A percentile compares a stretch with the other conserved stretches of the same genome.
phyloP scores from a whole-genome alignment of 176 grass and related monocot species.

The Avena sativa region DNA sequence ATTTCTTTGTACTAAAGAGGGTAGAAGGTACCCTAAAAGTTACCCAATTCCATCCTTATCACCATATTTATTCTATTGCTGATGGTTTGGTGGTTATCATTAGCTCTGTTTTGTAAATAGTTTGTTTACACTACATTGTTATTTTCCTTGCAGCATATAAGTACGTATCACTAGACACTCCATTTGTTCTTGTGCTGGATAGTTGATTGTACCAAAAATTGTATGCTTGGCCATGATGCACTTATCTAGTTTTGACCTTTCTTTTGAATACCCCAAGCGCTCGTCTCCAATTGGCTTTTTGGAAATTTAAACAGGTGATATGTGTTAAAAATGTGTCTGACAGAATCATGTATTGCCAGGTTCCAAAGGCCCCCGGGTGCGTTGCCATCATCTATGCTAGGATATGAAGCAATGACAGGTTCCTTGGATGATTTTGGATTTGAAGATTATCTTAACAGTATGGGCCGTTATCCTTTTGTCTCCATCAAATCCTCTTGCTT shows the following conservation, averaged over 20 bases:
- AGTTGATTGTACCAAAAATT: neutral
- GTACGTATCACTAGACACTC: neutral
- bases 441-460: slow-evolving; percentile 98
- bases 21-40: no score
- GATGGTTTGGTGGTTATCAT: neutral
- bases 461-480: neutral
- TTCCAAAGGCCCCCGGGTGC: slow-evolving; percentile 91
- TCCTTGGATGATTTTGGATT: slow-evolving; percentile 94
- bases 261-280: no score
- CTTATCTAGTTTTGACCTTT: no score
- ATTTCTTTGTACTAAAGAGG: no score
- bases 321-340: neutral
- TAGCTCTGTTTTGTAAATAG: no score
- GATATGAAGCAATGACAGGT: slow-evolving; percentile 89
- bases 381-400: slow-evolving; percentile 85
- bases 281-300: no score
- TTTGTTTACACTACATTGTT: neutral
- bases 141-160: neutral
- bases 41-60: no score
- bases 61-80: neutral
- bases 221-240: neutral
- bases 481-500: slow-evolving; percentile 11
- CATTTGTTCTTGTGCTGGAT: neutral
- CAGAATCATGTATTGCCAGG: slow-evolving; percentile 45
- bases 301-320: neutral